These are phyloP conservation scores for Exophiala mesophila DNA, from an alignment of 2,329 filamentous ascomycete species.

Conservation along the genomic window DNA sequence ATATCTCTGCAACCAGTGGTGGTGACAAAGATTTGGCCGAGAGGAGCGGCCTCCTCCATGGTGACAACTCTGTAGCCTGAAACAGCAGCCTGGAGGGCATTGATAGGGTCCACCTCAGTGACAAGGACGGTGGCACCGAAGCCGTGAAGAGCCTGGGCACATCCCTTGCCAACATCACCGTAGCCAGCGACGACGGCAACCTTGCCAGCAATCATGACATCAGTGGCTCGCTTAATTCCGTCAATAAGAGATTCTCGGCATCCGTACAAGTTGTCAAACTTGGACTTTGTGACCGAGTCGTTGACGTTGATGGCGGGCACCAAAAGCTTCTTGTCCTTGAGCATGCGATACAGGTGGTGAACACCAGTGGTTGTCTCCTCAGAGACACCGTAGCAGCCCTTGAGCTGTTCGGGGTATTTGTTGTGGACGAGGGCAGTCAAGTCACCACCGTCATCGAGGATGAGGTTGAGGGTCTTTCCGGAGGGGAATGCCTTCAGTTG, in stretches of 20 bases:
- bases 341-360: constrained; percentile 98
- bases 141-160: constrained; percentile 87
- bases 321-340: constrained; percentile 83
- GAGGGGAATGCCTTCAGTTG: constrained; percentile 96
- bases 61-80: constrained; percentile 94
- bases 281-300: constrained; percentile 99
- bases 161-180: constrained; percentile 99
- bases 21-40: constrained; percentile 97
- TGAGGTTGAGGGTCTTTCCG: constrained; percentile 93
- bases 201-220: constrained; percentile 99
- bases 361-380: constrained; percentile 99
- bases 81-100: constrained; percentile 97
- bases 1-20: constrained; percentile 99
- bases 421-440: constrained; percentile 91
- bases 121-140: constrained; percentile 97
- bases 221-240: constrained; percentile 99
- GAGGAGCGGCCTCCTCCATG: constrained; percentile 89
- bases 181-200: constrained; percentile 94
- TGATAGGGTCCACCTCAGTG: constrained; percentile 98
- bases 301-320: constrained; percentile 99
- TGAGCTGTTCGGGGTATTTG: constrained; percentile 98
- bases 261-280: constrained; percentile 99
- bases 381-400: constrained; percentile 96
- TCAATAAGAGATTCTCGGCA: constrained; percentile 98
- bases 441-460: constrained; percentile 98